Conservation (phyloP, 2,329 filamentous ascomycete species). For the Davidsoniella eucalypti region DNA sequence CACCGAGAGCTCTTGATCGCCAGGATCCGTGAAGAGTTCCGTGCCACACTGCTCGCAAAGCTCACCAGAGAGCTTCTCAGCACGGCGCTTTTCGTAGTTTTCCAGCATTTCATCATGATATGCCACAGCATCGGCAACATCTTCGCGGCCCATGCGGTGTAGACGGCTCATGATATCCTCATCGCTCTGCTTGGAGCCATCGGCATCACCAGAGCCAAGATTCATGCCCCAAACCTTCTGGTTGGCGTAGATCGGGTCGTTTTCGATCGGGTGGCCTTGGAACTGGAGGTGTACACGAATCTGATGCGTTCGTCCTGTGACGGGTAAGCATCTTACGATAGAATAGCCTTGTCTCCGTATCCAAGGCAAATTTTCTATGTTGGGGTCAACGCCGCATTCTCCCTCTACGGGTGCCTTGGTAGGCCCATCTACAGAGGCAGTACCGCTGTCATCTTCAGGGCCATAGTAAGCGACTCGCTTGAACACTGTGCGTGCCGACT, state of each 20-base stretch:
- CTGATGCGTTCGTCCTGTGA: slow-evolving; percentile 90
- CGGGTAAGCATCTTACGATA: slow-evolving; percentile 80
- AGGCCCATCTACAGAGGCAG: slow-evolving; percentile 13
- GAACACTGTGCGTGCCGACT: slow-evolving; percentile 80
- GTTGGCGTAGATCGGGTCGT: slow-evolving; percentile 96
- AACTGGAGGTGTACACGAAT: slow-evolving; percentile 89
- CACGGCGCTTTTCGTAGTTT: slow-evolving; percentile 74
- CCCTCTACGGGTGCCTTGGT: slow-evolving; percentile 5
- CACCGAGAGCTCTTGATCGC: slow-evolving; percentile 73
- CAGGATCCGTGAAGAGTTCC: slow-evolving; percentile 83
- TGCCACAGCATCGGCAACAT: slow-evolving; percentile 75
- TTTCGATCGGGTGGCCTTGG: slow-evolving; percentile 85
- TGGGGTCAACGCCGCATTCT: slow-evolving; percentile 8
- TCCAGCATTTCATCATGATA: slow-evolving; percentile 93
- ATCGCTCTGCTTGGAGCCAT: slow-evolving; percentile 57
- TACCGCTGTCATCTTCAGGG: slow-evolving; percentile 21
- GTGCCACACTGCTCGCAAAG: slow-evolving; percentile 70
- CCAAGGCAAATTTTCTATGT: slow-evolving; percentile 24
- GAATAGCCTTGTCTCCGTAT: slow-evolving; percentile 64
- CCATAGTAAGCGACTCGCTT: slow-evolving; percentile 86
- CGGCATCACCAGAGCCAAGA: slow-evolving; percentile 51
- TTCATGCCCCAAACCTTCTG: slow-evolving; percentile 74
- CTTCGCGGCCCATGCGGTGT: slow-evolving; percentile 81
- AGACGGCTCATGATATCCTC: slow-evolving; percentile 79
- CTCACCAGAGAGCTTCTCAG: slow-evolving; percentile 83